Evolutionary conservation across 805 yeast species (phyloP), one percentile per base, ranked within the genome.

Genomic region (Metschnikowia kunwiensis): DNA sequence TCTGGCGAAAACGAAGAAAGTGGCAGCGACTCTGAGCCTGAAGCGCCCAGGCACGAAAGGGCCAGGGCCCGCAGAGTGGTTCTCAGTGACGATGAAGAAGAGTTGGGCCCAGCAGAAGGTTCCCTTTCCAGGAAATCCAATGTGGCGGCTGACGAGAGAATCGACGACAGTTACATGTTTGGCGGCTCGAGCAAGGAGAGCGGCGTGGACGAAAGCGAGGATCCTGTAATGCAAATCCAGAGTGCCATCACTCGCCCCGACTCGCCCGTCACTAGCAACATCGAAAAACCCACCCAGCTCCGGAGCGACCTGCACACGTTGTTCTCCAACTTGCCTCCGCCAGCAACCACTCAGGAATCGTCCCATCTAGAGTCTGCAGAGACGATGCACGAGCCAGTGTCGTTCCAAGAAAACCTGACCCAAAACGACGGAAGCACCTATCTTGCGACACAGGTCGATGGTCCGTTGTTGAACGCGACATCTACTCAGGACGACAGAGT

Each of bases 291-390:
- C 19, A 24, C 33, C 26, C 29, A 27, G 14, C 16, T n/a, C 25
- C 21, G 36, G 18, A 29, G 13, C 25, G 27, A 19, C 32, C 28
- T 33, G 42, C 30, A 27, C 36, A 23, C 22, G 22, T 49, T 60
- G 29, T 63, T 63, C 33, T 55, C 49, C 34, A 61, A 63, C 36
- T 53, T 63, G 34, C 46, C 53, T 12, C 63, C 65, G 14, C 50
- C 58, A 18, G 20, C 36, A 10, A 19, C 40, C 31, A 13, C 23
- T 24, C 29, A 35, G 12, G 43, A 43, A 29, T 13, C 36, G 8
- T 7, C 45, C 32, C n/a, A 27, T 5, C 23, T 25, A 4, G 39
- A 29, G 22, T 15, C 32, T 5, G 29, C 10, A 4, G 36, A 32
- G 20, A 6, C 13, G 7, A 29, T 20, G 9, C 18, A 21, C 17